These are phyloP conservation scores for Schizophyllum amplum DNA, from an alignment of 1,284 basidiomycete genomes.

Conservation along the genomic window DNA sequence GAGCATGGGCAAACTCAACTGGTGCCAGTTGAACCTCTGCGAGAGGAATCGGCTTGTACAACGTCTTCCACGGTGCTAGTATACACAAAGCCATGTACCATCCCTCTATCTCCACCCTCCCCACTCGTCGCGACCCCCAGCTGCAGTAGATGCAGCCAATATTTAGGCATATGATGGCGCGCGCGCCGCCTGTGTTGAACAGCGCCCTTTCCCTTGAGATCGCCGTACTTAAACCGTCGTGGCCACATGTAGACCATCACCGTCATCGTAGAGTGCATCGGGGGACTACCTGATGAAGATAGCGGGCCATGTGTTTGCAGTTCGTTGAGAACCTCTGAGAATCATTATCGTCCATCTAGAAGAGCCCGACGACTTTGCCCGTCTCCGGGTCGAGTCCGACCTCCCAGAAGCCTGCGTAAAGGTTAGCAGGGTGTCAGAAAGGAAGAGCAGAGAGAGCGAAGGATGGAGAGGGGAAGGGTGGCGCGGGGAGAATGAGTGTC, in stretches of 20 bases:
- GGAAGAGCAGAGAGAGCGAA: too few species aligned
- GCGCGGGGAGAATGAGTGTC: too few species aligned
- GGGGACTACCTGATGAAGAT: not conserved
- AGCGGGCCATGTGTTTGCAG: not conserved
- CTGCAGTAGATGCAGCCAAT: not conserved
- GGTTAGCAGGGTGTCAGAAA: conserved; percentile 21
- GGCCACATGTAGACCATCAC: too few species aligned
- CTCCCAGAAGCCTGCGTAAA: conserved; percentile 67
- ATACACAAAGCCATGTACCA: too few species aligned
- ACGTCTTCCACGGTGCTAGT: too few species aligned
- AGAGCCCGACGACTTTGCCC: conserved; percentile 68
- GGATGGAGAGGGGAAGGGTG: too few species aligned
- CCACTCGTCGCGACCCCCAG: not conserved
- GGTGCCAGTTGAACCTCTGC: too few species aligned
- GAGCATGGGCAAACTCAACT: too few species aligned
- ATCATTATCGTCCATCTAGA: conserved; percentile 33
- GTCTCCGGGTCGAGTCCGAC: conserved; percentile 71
- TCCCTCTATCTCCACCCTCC: not conserved
- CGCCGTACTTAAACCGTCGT: too few species aligned
- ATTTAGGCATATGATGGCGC: not conserved
- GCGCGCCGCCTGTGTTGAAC: not conserved
- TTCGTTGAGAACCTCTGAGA: not conserved
- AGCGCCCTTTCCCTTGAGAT: not conserved
- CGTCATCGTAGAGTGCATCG: too few species aligned
- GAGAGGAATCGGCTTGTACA: too few species aligned